These are phyloP conservation scores for Tulasnella sp. DNA, from an alignment of 768 basidiomycete species.

Conservation along the genomic window DNA sequence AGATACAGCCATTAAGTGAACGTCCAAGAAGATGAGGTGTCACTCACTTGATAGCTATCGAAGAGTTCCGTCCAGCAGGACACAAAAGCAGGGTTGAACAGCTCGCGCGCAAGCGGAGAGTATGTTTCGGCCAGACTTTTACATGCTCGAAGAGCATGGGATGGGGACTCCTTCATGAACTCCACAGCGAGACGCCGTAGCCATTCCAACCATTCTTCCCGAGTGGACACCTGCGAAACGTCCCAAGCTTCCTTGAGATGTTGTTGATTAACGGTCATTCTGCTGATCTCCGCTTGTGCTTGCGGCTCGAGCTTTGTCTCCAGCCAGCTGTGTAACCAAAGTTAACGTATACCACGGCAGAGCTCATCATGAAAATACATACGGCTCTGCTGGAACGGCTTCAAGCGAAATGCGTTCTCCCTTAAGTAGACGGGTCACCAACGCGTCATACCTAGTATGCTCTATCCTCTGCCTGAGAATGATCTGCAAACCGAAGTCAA, in stretches of 20 bases:
- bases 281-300: constrained; percentile 67
- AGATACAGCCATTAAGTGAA: not conserved
- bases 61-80: constrained; percentile 97
- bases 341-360: not conserved
- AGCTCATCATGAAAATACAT: not conserved
- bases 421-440: constrained; percentile 83
- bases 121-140: constrained; percentile 91
- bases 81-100: constrained; percentile 97
- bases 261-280: constrained; percentile 92
- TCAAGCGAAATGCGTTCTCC: constrained; percentile 92
- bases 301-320: constrained; percentile 37
- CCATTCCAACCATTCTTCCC: constrained; percentile 95
- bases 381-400: constrained; percentile 58
- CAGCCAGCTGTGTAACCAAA: constrained; percentile 16
- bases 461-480: constrained; percentile 69
- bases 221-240: constrained; percentile 64
- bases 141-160: constrained; percentile 95
- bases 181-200: constrained; percentile 88
- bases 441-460: constrained; percentile 80
- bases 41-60: constrained; percentile 86
- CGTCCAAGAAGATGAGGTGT: not conserved
- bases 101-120: constrained; percentile 82
- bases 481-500: constrained; percentile 47
- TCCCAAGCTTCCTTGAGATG: constrained; percentile 98
- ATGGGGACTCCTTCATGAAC: constrained; percentile 97